phyloP scores from a whole-genome alignment of 1,284 basidiomycete genomes.

The Microbotryomycetes sp. region DNA sequence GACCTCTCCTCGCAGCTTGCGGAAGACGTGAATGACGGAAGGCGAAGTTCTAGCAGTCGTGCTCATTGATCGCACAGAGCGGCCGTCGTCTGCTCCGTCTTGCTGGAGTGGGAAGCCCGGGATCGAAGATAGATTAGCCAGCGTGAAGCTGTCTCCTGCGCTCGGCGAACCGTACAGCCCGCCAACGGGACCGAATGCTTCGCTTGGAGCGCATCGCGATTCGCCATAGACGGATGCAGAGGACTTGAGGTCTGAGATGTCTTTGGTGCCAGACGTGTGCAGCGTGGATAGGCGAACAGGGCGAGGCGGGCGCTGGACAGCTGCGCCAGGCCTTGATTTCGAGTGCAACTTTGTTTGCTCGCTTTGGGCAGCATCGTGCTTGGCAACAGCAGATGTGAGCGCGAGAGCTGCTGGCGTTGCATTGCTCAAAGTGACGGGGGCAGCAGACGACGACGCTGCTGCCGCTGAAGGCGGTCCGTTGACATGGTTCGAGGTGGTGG shows the following conservation, averaged over 20 bases:
- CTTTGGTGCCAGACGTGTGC: neutral
- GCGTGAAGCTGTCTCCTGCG: neutral
- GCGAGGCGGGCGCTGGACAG: too few relatives aligned
- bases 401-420: neutral
- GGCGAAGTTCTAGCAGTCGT: constrained; percentile 2
- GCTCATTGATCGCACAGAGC: constrained; percentile 53
- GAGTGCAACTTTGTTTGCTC: too few relatives aligned
- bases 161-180: neutral
- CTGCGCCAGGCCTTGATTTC: neutral
- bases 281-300: neutral
- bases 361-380: neutral
- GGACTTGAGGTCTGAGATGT: neutral
- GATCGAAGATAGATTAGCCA: constrained; percentile 45
- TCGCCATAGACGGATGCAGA: too few relatives aligned
- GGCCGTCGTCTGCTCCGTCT: constrained; percentile 55
- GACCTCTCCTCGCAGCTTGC: constrained; percentile 72
- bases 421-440: neutral
- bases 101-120: constrained; percentile 67
- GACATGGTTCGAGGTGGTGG: neutral
- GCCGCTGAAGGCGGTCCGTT: neutral
- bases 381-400: neutral
- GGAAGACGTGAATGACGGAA: constrained; percentile 41
- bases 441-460: neutral
- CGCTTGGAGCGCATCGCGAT: neutral
- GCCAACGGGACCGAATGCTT: neutral